Base-by-base conservation (phyloP, 2,329 filamentous ascomycete species). In the Curvularia sp. region DNA sequence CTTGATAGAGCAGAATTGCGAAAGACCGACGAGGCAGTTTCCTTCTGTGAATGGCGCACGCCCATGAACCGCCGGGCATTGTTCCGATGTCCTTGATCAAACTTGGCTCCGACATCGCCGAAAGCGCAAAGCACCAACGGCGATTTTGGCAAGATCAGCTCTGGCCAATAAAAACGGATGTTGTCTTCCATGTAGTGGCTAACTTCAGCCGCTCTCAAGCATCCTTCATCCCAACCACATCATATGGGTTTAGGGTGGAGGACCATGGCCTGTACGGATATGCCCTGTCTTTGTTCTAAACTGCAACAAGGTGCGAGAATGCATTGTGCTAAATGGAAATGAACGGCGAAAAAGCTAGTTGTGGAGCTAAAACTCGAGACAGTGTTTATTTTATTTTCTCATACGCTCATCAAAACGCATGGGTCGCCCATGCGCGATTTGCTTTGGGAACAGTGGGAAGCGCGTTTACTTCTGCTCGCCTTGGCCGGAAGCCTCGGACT, bases 401-500 rank as follows among this genome's bases (percentile, higher is more conserved):
- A 45, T 43, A 53, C 25, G 49, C 32, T 46, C 46, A 46, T 38
- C 27, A 49, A 28, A 45, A 47, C 28, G 30, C 25, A 49, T 49
- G 50, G 55, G 38, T 30, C 28, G 49, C 34, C 43, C 36, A 25
- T n/a, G 36, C 39, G 34, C 23, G n/a, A 39, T 53, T 25, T 48
- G 39, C 30, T 32, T 42, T 51, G 28, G 43, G 9, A 45, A 32
- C 28, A 19, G 3, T 28, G 6, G 43, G 43, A 19, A 9, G 38
- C n/a, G 45, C 25, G 64, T 63, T 69, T 67, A 71, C 66, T 74
- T 73, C 50, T 74, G 69, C 81, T 92, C 88, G 76, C 88, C 88
- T 81, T 92, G 88, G 75, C 88, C 88, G 65, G 68, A 67, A 15
- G 59, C 50, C 60, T 87, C 86, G 80, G 89, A 86, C 49, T 87